A percentile compares a stretch with the other conserved stretches of the same genome.
phyloP scores from a whole-genome alignment of 495 filamentous ascomycete genomes.

The Penicillium longicatenatum region DNA sequence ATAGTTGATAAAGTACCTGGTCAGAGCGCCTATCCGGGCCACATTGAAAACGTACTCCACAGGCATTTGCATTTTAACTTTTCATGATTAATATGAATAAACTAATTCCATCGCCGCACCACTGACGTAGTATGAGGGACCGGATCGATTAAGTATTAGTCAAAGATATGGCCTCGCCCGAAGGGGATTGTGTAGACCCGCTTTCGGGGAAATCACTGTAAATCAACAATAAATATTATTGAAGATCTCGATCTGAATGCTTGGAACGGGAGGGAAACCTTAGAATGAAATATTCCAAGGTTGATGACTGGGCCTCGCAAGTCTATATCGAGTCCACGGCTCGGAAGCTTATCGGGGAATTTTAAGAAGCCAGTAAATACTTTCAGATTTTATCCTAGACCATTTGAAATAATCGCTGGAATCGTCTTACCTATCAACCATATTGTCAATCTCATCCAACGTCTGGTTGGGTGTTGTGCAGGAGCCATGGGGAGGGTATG shows the following conservation, averaged over 20 bases:
- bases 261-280: no score
- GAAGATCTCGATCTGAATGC: not conserved
- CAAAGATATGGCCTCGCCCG: slow-evolving; percentile 6
- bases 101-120: not conserved
- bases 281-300: no score
- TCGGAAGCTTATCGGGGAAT: no score
- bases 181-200: slow-evolving; percentile 1
- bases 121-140: not conserved
- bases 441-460: no score
- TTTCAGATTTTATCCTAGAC: no score
- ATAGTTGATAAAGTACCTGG: not conserved
- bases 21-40: not conserved
- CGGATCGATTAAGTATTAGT: slow-evolving; percentile 5
- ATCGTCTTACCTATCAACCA: no score
- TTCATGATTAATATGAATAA: slow-evolving; percentile 13
- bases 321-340: no score
- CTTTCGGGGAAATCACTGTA: not conserved
- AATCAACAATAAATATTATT: not conserved
- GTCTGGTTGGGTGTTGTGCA: no score
- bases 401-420: no score
- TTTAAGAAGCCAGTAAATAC: no score
- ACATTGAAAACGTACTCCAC: not conserved
- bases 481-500: not conserved
- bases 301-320: no score
- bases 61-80: not conserved